phyloP scores from a whole-genome alignment of 345 rosid species.

The Populus simonii region DNA sequence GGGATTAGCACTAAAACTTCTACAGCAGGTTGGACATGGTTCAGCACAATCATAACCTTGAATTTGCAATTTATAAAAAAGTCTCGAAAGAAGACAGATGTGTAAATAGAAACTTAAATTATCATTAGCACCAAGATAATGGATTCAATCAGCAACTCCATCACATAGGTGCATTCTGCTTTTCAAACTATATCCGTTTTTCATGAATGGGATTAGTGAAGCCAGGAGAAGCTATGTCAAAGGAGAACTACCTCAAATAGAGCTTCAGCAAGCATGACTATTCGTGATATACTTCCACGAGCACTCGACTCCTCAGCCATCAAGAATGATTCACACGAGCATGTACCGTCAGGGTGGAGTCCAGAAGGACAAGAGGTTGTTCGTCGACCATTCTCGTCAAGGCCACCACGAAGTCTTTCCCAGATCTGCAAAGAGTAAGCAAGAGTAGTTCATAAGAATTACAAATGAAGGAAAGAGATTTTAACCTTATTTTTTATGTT shows the following conservation, averaged over 20 bases:
- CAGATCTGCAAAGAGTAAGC: slow-evolving; percentile 41
- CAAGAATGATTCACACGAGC: slow-evolving; percentile 55
- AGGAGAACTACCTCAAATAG: slow-evolving; percentile 58
- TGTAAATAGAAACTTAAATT: neutral
- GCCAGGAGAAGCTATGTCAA: neutral
- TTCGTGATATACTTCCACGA: slow-evolving; percentile 64
- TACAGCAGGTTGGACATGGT: neutral
- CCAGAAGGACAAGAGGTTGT: slow-evolving; percentile 55
- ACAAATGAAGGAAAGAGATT: neutral
- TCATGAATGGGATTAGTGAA: neutral
- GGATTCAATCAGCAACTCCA: neutral
- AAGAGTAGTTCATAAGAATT: slow-evolving; percentile 5
- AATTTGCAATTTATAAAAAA: neutral
- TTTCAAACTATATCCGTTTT: neutral
- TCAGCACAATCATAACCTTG: neutral
- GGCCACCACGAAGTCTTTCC: slow-evolving; percentile 57
- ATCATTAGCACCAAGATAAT: neutral
- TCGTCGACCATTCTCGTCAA: slow-evolving; percentile 38
- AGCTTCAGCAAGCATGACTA: slow-evolving; percentile 80
- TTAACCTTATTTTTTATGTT: neutral
- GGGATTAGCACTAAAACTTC: neutral
- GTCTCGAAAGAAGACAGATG: neutral
- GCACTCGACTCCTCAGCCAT: slow-evolving; percentile 46
- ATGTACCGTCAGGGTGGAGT: slow-evolving; percentile 55
- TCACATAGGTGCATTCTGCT: neutral